These are phyloP conservation scores for Aspergillaceae sp. DNA, from an alignment of 2,329 filamentous ascomycete genomes.

Conservation along the genomic window DNA sequence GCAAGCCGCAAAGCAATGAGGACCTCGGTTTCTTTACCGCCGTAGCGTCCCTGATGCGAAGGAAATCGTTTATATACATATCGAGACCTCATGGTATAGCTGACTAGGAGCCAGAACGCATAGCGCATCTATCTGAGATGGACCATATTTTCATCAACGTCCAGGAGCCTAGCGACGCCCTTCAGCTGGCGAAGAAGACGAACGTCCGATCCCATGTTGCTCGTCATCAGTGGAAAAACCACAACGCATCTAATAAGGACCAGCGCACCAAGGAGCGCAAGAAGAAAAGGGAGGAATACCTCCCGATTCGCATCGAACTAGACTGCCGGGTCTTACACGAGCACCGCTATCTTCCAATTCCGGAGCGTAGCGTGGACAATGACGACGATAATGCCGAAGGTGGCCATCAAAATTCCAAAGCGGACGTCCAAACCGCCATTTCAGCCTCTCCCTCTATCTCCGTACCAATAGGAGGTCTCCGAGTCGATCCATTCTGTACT, in stretches of 20 bases:
- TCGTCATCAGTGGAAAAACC: constrained; percentile 16
- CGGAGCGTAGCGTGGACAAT: too few species aligned
- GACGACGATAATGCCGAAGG: neutral
- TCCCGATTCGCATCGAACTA: neutral
- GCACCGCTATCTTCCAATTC: too few species aligned
- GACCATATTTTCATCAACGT: constrained; percentile 21
- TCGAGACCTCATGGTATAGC: too few species aligned
- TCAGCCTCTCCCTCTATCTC: constrained; percentile 1
- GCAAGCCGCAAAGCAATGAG: too few species aligned
- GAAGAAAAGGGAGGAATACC: neutral
- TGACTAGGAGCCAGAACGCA: too few species aligned
- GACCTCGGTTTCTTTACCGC: too few species aligned
- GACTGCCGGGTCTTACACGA: neutral
- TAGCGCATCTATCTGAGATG: neutral
- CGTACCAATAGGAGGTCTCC: constrained; percentile 14
- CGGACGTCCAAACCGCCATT: too few species aligned
- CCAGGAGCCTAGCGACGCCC: constrained; percentile 15
- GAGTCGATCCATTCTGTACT: constrained; percentile 22
- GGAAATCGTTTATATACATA: too few species aligned
- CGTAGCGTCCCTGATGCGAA: too few species aligned
- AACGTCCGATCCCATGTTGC: constrained; percentile 20
- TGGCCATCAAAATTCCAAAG: too few species aligned
- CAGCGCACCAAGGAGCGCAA: neutral
- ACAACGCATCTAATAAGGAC: neutral
- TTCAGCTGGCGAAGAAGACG: constrained; percentile 16